Evolutionary conservation across 257 asterid species (phyloP), one percentile per base, ranked within the genome.

Genomic region (Voacanga thouarsii): DNA sequence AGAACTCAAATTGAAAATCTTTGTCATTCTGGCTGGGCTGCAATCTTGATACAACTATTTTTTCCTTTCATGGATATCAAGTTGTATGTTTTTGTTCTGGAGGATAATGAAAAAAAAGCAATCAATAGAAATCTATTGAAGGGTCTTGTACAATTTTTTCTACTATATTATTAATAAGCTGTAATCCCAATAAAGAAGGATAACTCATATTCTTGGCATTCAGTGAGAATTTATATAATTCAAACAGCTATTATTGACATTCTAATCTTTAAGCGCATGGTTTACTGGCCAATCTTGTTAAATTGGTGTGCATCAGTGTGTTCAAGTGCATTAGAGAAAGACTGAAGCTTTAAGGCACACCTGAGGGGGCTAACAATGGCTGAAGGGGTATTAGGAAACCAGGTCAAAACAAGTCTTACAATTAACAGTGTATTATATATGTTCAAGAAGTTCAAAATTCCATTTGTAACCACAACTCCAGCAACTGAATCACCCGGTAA

Each of bases 361-460:
- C 97, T 92, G 80, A 91, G 91, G 50, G 97, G 97, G 66, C 88
- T 86, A 79, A 94, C 97, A 74, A 94, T 70, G 28, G 89, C 97
- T 19, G 92, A 90, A 81, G 99, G 99, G 63, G 96, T 94, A 79
- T 83, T 92, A 7, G 99, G 99, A 83, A 94, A 94, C 99, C 98
- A 94, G 59, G 97, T 91, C 60, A 94, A 85, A 77, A 94, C 97
- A 70, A 94, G 96, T 89, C 99, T 88, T 51, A 76, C 89, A 61
- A 94, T 83, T 82, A 92, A 83, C 83, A 92, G 69, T 37, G 97
- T 88, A 82, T 94, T 92, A 86, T 94, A 94, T 81, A 94, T 84
- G 89, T 86, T 94, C 84, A 94, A 84, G 88, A 94, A 92, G 78
- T 86, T 92, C 81, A 79, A 68, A 74, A 92, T 75, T 77, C 98